Conservation (phyloP, 2,329 filamentous ascomycete genomes). For the Lasiodiplodia sp. region DNA sequence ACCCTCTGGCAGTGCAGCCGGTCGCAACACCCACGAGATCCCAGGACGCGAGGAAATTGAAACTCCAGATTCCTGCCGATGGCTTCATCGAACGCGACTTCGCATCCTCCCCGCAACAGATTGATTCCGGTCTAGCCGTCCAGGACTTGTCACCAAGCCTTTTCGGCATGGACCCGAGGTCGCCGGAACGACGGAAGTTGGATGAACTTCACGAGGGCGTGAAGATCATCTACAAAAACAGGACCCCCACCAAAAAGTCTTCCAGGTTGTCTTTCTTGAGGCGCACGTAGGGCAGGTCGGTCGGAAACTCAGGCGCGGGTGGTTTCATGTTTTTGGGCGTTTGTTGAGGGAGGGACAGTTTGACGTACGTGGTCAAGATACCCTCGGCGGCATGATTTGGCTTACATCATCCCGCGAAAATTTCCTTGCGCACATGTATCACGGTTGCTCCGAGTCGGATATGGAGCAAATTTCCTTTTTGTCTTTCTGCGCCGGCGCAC, state of each 20-base stretch:
- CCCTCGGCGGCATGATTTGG: not conserved
- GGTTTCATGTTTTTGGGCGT: not conserved
- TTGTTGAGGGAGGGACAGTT: not conserved
- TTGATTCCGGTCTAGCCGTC: not conserved
- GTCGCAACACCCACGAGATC: not conserved
- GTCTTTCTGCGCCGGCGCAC: not conserved
- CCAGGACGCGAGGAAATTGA: not conserved
- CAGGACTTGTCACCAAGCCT: not conserved
- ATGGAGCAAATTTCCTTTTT: not conserved
- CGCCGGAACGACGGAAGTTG: slow-evolving; percentile 3
- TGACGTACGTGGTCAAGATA: not conserved
- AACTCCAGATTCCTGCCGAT: not conserved
- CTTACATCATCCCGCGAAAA: not conserved
- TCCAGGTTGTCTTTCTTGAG: not conserved
- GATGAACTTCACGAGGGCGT: slow-evolving; percentile 16
- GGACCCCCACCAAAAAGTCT: not conserved
- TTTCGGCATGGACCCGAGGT: not conserved
- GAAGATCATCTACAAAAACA: slow-evolving; percentile 6
- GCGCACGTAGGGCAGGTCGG: not conserved
- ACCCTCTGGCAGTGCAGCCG: not conserved
- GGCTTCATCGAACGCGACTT: not conserved
- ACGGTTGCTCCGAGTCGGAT: not conserved
- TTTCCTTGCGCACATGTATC: not conserved
- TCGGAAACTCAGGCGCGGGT: not conserved
- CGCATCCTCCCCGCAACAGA: not conserved